Percentiles rank a stretch among this genome's conserved stretches.
These are phyloP conservation scores for Aphanomyces euteiches DNA, from an alignment of 352 stramenopile genomes.

Conservation along the genomic window DNA sequence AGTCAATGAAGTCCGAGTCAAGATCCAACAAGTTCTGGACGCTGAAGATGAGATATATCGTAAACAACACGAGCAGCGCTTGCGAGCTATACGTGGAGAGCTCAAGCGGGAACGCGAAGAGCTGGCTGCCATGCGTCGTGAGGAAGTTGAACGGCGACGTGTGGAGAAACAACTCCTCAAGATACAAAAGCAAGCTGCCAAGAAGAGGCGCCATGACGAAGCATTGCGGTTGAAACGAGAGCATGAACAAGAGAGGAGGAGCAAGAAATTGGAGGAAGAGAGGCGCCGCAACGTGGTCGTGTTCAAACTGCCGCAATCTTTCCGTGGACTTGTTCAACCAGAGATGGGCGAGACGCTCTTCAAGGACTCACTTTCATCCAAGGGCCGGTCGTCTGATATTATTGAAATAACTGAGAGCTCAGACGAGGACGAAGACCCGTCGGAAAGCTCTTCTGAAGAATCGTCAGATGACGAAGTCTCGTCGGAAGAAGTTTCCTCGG, in stretches of 20 bases:
- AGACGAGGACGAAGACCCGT: too few relatives aligned
- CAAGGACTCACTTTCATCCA: too few relatives aligned
- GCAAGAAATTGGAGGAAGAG: background rate
- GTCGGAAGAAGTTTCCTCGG: too few relatives aligned
- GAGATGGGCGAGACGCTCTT: too few relatives aligned
- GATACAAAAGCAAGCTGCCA: background rate
- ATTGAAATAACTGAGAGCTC: too few relatives aligned
- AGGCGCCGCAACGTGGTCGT: background rate
- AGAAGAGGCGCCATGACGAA: background rate
- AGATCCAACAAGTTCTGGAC: slow-evolving; percentile 2
- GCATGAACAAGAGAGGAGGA: background rate
- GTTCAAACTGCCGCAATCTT: background rate
- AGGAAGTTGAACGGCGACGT: background rate
- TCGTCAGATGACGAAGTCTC: too few relatives aligned
- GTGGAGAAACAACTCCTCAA: background rate
- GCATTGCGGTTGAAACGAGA: background rate
- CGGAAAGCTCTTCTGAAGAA: too few relatives aligned
- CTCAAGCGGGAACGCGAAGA: slow-evolving; percentile 1
- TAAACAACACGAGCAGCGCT: background rate
- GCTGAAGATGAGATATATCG: background rate
- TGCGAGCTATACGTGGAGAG: background rate
- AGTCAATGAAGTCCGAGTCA: background rate
- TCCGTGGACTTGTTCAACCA: background rate
- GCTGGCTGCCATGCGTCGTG: background rate
- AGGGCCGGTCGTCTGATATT: too few relatives aligned